Evolutionary conservation across 257 asterid species (phyloP), one percentile per base, ranked within the genome.

Genomic region (Leptodermis oblonga): DNA sequence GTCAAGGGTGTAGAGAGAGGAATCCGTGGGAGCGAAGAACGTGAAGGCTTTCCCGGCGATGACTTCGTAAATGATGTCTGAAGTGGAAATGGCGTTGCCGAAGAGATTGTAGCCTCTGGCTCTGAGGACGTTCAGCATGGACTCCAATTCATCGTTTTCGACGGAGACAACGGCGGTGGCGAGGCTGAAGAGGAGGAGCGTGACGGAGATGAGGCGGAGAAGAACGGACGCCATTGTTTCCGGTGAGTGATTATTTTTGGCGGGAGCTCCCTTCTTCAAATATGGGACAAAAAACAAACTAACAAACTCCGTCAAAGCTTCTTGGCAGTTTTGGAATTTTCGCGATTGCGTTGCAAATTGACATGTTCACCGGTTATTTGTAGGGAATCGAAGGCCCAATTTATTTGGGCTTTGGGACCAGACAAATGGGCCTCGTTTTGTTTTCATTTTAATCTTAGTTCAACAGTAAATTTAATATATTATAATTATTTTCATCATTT

Each of bases 21-120:
- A 62, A 12, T 77, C 84, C 7, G 74, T 73, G 9, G 81, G 84
- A 8, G 77, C 79, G 30, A 80, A 77, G 65, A 80, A 73, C 1
- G 84, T 80, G 75, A 76, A 80, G 36, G 77, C 62, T 7, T 67
- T 20, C 3, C 75, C 74, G 58, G 48, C 6, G 60, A 71, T 36
- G 51, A 79, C 62, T 5, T 79, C 77, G 62, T 54, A 61, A 43
- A 60, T 18, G 70, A 80, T 52, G 52, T 80, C 82, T 4, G 82
- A 80, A 11, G 81, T 73, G 46, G 72, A 69, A 22, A 80, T 80
- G 66, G 81, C 81, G 73, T 80, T 73, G 76, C 81, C 62, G 70
- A 80, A 80, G 67, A 80, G 79, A 4, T 42, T 48, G 72, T 80
- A 73, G 69, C 81, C 81, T 7, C 78, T 64, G 45, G 62, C 67